Percentiles rank a stretch among this genome's conserved stretches.
Evolutionary conservation across 129 eudicot genomes (phyloP).

Genomic region (Ambrosia artemisiifolia): DNA sequence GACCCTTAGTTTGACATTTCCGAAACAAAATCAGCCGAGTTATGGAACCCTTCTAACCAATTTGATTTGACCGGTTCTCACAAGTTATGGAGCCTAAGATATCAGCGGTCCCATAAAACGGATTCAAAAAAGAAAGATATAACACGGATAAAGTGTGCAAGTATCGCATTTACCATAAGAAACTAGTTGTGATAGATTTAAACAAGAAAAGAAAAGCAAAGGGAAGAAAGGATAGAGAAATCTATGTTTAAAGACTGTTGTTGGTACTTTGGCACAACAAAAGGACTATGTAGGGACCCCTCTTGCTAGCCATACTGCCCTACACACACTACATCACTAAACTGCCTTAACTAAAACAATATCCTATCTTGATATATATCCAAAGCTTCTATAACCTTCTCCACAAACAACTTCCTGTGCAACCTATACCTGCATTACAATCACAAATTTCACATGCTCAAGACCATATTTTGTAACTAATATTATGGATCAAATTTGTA

Average conservation of each 20-base stretch:
- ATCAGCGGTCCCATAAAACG: neutral
- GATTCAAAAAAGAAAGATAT: neutral
- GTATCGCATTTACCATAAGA: constrained; percentile 21
- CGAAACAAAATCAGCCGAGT: neutral
- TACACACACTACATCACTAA: constrained; percentile 17
- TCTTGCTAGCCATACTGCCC: neutral
- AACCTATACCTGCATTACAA: constrained; percentile 76
- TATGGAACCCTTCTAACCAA: neutral
- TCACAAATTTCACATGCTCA: neutral
- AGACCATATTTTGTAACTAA: constrained; percentile 5
- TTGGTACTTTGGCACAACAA: constrained; percentile 13
- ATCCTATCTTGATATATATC: constrained; percentile 83
- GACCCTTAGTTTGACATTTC: neutral
- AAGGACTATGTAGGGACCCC: constrained; percentile 14
- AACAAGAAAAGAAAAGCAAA: too few relatives aligned
- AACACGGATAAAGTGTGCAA: constrained; percentile 11
- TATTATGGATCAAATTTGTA: neutral
- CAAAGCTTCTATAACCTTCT: constrained; percentile 82
- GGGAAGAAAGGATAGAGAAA: neutral
- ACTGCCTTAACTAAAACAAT: constrained; percentile 44
- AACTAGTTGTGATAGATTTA: constrained; percentile 3
- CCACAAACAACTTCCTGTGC: constrained; percentile 67
- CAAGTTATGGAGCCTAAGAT: neutral
- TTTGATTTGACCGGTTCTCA: neutral
- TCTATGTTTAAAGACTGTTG: constrained; percentile 25